Conservation (phyloP, 2,329 filamentous ascomycete genomes). For the Teratosphaeria gauchensis region DNA sequence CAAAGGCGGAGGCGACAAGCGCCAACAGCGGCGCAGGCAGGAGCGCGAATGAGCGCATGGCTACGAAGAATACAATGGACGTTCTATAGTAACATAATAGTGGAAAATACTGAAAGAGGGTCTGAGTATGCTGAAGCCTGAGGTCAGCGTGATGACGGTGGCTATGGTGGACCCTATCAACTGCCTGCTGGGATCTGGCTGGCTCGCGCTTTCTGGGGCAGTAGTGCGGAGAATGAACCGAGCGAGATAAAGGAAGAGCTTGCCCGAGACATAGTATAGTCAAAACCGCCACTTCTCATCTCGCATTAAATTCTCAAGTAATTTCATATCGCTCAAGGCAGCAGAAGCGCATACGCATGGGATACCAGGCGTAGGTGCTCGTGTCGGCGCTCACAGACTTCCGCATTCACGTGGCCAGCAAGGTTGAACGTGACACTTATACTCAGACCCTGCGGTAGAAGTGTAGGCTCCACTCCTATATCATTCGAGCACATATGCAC, state of each 20-base stretch:
- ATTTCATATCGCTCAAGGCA: too few species aligned
- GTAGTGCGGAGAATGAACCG: too few species aligned
- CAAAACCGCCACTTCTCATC: too few species aligned
- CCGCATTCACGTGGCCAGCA: neutral
- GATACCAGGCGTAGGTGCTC: too few species aligned
- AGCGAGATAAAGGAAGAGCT: too few species aligned
- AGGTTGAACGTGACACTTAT: neutral
- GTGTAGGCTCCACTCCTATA: neutral
- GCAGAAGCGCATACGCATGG: too few species aligned
- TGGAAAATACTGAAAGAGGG: neutral
- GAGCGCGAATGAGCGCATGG: conserved; percentile 8
- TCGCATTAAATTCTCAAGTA: too few species aligned
- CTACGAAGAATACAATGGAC: neutral
- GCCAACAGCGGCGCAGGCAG: conserved; percentile 11
- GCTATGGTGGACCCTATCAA: neutral
- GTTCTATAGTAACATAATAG: neutral
- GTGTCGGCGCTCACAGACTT: too few species aligned
- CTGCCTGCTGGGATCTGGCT: neutral
- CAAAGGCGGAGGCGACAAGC: conserved; percentile 5
- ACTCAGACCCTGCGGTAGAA: neutral
- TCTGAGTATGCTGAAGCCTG: neutral
- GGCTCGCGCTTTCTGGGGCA: too few species aligned
- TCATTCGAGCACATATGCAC: neutral
- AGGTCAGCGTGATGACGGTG: neutral
- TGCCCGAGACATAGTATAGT: too few species aligned